phyloP scores from a whole-genome alignment of 1,139 yeast genomes.

The Pneumocystis carinii region DNA sequence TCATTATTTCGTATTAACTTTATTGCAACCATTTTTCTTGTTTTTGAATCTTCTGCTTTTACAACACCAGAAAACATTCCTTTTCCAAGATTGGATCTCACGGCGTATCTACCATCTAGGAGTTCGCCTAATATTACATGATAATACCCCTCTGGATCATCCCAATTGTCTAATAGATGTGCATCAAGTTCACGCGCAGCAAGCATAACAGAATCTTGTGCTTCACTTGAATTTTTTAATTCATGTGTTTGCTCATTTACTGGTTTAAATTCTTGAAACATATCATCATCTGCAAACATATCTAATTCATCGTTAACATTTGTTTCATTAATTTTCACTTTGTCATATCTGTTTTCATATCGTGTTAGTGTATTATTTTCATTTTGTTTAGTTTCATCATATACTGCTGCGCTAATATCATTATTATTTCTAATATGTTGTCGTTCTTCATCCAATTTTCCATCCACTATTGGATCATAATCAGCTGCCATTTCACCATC shows the following conservation, averaged over 20 bases:
- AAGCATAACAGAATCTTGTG: slow-evolving; percentile 5
- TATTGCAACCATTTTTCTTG: slow-evolving; percentile 50
- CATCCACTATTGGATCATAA: slow-evolving; percentile 12
- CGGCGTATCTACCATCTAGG: slow-evolving; percentile 47
- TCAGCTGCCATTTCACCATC: slow-evolving; percentile 12
- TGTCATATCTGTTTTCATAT: not conserved
- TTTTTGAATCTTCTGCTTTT: slow-evolving; percentile 18
- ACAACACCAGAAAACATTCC: slow-evolving; percentile 39
- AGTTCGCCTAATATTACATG: slow-evolving; percentile 57
- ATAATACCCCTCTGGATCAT: slow-evolving; percentile 74
- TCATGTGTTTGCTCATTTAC: not conserved
- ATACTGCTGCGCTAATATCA: not conserved
- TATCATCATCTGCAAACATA: slow-evolving; percentile 15
- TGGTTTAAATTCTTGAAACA: slow-evolving; percentile 10
- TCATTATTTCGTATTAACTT: slow-evolving; percentile 46
- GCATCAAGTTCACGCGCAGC: slow-evolving; percentile 17
- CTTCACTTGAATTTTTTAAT: not conserved
- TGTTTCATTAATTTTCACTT: not conserved
- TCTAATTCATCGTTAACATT: slow-evolving; percentile 11
- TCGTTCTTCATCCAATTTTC: slow-evolving; percentile 8
- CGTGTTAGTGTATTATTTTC: not conserved
- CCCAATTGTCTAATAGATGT: slow-evolving; percentile 24
- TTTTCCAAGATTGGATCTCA: slow-evolving; percentile 83
- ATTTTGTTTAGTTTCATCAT: not conserved
- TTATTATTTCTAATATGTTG: not conserved